These are phyloP conservation scores for Ophiostoma triangulosporum DNA, from an alignment of 2,329 filamentous ascomycete genomes.

Conservation along the genomic window DNA sequence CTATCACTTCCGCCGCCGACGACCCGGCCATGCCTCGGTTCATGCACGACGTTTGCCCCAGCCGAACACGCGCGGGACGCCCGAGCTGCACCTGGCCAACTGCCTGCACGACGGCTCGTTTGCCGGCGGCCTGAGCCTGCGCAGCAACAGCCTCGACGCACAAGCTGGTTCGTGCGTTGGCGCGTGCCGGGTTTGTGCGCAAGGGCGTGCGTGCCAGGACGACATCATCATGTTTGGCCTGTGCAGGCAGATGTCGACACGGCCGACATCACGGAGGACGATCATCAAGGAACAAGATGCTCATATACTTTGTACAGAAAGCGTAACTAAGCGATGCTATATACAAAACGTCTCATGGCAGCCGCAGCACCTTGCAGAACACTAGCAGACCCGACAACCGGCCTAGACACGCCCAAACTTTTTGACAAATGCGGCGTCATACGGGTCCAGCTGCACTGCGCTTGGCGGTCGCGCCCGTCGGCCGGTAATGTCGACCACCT, in stretches of 20 bases:
- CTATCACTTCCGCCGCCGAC: slow-evolving; percentile 27
- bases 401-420: slow-evolving; percentile 25
- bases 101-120: slow-evolving; percentile 20
- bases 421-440: slow-evolving; percentile 35
- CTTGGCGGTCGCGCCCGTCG: slow-evolving; percentile 14
- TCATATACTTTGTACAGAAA: not conserved
- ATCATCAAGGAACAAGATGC: no score
- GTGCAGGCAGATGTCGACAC: not conserved
- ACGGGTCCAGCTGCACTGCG: slow-evolving; percentile 33
- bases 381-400: not conserved
- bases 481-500: not conserved
- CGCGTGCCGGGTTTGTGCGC: slow-evolving; percentile 27
- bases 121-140: slow-evolving; percentile 30
- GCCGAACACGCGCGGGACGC: slow-evolving; percentile 25
- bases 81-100: slow-evolving; percentile 23
- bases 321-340: not conserved
- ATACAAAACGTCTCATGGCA: not conserved
- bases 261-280: not conserved
- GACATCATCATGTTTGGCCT: slow-evolving; percentile 28
- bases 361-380: not conserved
- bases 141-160: slow-evolving; percentile 21
- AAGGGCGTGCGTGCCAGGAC: slow-evolving; percentile 31
- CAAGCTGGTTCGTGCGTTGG: slow-evolving; percentile 27
- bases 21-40: slow-evolving; percentile 23
- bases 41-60: slow-evolving; percentile 33